phyloP scores from a whole-genome alignment of 768 basidiomycete species.

The Tremella fuciformis region DNA sequence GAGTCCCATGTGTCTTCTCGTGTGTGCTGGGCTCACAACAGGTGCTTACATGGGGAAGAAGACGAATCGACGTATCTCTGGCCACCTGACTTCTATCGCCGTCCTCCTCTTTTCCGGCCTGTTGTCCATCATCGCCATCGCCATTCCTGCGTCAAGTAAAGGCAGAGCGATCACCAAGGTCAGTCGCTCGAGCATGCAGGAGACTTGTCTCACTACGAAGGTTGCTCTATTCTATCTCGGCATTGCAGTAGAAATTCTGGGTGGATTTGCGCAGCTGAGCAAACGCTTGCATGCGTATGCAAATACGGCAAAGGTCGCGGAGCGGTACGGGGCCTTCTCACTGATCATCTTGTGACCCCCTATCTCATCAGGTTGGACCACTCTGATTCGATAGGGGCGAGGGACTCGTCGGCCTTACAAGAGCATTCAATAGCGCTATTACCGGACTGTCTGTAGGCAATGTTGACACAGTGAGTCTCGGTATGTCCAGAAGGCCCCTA shows the following conservation, averaged over 20 bases:
- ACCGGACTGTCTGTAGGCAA: slow-evolving; percentile 26
- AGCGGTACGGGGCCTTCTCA: slow-evolving; percentile 37
- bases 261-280: slow-evolving; percentile 9
- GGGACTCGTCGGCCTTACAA: slow-evolving; percentile 36
- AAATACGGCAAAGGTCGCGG: not conserved
- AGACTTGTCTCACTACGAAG: slow-evolving; percentile 5
- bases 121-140: slow-evolving; percentile 17
- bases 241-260: slow-evolving; percentile 24
- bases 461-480: slow-evolving; percentile 31
- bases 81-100: slow-evolving; percentile 5
- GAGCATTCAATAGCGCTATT: slow-evolving; percentile 31
- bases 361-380: not conserved
- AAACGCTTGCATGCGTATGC: not conserved
- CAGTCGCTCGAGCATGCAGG: not conserved
- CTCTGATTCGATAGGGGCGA: slow-evolving; percentile 28
- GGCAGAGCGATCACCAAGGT: slow-evolving; percentile 20
- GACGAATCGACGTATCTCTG: slow-evolving; percentile 11
- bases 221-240: slow-evolving; percentile 29
- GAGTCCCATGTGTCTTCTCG: slow-evolving; percentile 1
- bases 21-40: slow-evolving; percentile 3
- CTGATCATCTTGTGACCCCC: slow-evolving; percentile 33
- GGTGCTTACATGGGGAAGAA: slow-evolving; percentile 17
- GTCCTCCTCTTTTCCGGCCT: slow-evolving; percentile 10
- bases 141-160: slow-evolving; percentile 17
- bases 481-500: slow-evolving; percentile 18